Evolutionary conservation across 306 rosid genomes (phyloP), one percentile per base, ranked within the genome.

Genomic region (Malus fusca): DNA sequence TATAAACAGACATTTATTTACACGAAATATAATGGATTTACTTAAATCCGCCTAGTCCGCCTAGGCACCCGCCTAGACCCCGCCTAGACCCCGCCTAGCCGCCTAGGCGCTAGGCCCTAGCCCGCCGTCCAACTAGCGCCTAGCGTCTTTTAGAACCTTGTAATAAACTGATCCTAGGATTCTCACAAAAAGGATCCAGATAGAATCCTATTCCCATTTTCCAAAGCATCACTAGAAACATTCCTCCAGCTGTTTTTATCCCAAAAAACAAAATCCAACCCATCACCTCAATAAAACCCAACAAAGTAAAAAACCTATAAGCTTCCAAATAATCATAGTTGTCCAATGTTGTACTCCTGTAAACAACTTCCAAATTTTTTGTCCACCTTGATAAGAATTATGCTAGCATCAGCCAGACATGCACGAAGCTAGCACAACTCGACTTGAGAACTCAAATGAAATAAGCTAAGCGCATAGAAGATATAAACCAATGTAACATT

Each of bases 181-280:
- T 1, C 40, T 0, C 2, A 5, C 0, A 6, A 35, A 35, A 5
- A 33, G 8, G 0, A 33, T 5, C 0, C 2, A 1, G 0, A 33
- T 33, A 33, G 8, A 33, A 33, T 33, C 8, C 7, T 35, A 6
- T 37, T 37, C 9, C 42, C 26, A 8, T 10, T 5, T 35, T n/a
- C 10, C 9, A 31, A 13, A 28, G 13, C 72, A 65, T 14, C 44
- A 15, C 3, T 4, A 1, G 13, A 56, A 56, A 56, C 61, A 8
- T 77, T 69, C 37, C 75, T 30, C 75, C 51, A 2, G 51, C 62
- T 35, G 18, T 8, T 1, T 25, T 11, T 40, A 6, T 25, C 28
- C 66, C 21, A 19, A 26, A 25, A 46, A 22, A 10, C 33, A 68
- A 59, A 77, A 70, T 70, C 70, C 76, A 77, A 61, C 64, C 51